phyloP scores from a whole-genome alignment of 768 basidiomycete genomes.

The Lactarius sanguifluus region DNA sequence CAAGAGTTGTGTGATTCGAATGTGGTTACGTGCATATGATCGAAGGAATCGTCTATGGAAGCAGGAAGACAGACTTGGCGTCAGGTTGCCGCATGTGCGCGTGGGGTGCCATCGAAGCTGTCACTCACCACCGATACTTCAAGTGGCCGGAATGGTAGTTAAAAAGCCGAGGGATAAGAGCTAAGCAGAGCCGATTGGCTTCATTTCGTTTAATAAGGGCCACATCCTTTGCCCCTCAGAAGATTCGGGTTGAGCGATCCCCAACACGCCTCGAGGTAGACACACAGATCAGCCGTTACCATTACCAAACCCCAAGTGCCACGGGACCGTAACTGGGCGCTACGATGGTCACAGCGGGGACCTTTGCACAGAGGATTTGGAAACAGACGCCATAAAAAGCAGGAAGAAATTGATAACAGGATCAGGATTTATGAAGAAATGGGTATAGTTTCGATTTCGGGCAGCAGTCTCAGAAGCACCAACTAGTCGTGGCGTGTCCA shows the following conservation, averaged over 20 bases:
- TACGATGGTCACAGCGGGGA: not conserved
- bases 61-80: conserved; percentile 9
- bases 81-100: not conserved
- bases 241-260: not conserved
- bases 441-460: conserved; percentile 7
- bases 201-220: not conserved
- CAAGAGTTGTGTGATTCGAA: conserved; percentile 6
- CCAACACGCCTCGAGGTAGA: conserved; percentile 15
- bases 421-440: not conserved
- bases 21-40: conserved; percentile 17
- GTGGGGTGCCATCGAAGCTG: not conserved
- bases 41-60: conserved; percentile 19
- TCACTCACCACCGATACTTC: not conserved
- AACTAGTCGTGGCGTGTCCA: not conserved
- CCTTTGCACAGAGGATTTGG: not conserved
- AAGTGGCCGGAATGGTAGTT: not conserved
- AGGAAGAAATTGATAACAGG: not conserved
- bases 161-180: conserved; percentile 4
- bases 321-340: not conserved
- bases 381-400: not conserved
- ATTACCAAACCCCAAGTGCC: not conserved
- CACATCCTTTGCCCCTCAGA: not conserved
- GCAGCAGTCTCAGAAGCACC: conserved; percentile 1
- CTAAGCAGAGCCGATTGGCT: conserved; percentile 2
- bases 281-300: not conserved